These are phyloP conservation scores for Cercospora beticola DNA, from an alignment of 2,329 filamentous ascomycete species.

Conservation along the genomic window DNA sequence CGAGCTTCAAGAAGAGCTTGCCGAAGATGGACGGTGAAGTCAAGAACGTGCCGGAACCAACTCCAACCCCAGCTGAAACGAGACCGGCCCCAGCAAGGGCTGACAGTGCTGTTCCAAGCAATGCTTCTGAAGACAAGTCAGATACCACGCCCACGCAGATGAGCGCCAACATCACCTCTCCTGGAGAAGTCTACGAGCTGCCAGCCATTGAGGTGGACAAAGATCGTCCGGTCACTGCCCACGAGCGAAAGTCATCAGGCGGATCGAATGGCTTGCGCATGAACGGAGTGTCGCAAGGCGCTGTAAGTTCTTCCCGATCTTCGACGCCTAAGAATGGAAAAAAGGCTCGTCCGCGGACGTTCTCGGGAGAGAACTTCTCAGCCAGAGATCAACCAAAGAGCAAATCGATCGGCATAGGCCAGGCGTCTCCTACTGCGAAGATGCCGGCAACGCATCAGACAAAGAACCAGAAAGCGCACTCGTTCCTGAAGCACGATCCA, in stretches of 20 bases:
- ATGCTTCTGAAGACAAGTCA: conserved; percentile 2
- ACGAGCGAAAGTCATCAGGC: conserved; percentile 23
- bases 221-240: conserved; percentile 29
- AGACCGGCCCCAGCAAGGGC: not conserved
- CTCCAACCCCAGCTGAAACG: not conserved
- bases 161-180: conserved; percentile 8
- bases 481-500: conserved; percentile 25
- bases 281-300: conserved; percentile 32
- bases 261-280: conserved; percentile 35
- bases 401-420: not conserved
- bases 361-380: conserved; percentile 22
- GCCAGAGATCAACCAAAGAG: conserved; percentile 17
- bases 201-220: conserved; percentile 24
- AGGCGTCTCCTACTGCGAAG: not conserved
- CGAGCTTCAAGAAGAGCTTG: conserved; percentile 29
- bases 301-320: conserved; percentile 4
- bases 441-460: conserved; percentile 4
- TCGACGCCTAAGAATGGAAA: conserved; percentile 11
- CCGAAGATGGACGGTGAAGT: conserved; percentile 26
- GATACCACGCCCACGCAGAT: not conserved
- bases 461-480: conserved; percentile 17
- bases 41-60: conserved; percentile 5
- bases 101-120: conserved; percentile 7
- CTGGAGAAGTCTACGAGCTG: conserved; percentile 31
- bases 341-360: conserved; percentile 31